phyloP scores from a whole-genome alignment of 805 yeast species.

The Priceomyces medius region DNA sequence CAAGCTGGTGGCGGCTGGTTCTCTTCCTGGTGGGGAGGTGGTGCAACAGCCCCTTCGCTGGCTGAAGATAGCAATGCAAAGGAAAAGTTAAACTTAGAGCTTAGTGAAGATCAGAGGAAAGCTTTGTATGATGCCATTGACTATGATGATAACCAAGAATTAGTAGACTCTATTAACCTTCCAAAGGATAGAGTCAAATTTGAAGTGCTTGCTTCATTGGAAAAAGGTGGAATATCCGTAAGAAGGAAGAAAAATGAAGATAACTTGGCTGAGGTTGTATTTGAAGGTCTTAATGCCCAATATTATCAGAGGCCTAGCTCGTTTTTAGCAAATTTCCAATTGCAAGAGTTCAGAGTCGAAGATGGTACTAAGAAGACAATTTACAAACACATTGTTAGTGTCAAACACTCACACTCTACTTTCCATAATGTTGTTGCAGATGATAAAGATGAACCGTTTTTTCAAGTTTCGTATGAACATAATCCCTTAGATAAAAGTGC shows the following conservation, averaged over 20 bases:
- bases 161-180: conserved; percentile 54
- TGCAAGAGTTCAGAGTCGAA: conserved; percentile 80
- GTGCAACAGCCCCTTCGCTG: conserved; percentile 11
- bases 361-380: conserved; percentile 79
- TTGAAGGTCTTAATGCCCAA: conserved; percentile 77
- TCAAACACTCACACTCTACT: conserved; percentile 57
- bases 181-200: conserved; percentile 74
- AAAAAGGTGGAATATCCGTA: conserved; percentile 75
- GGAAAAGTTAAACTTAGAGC: conserved; percentile 24
- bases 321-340: conserved; percentile 63
- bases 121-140: conserved; percentile 94
- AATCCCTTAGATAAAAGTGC: conserved; percentile 85
- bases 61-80: conserved; percentile 28
- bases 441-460: conserved; percentile 59
- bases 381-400: conserved; percentile 87
- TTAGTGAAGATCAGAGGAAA: conserved; percentile 84
- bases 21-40: conserved; percentile 64
- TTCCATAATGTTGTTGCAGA: conserved; percentile 19
- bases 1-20: conserved; percentile 55
- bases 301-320: conserved; percentile 80
- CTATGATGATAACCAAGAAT: conserved; percentile 63
- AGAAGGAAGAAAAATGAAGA: conserved; percentile 37
- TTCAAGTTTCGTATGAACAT: conserved; percentile 76
- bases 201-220: conserved; percentile 64
- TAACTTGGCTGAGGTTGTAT: conserved; percentile 71